Base-by-base conservation (phyloP, 148 eudicot genomes). In the Polygonum maritimum region DNA sequence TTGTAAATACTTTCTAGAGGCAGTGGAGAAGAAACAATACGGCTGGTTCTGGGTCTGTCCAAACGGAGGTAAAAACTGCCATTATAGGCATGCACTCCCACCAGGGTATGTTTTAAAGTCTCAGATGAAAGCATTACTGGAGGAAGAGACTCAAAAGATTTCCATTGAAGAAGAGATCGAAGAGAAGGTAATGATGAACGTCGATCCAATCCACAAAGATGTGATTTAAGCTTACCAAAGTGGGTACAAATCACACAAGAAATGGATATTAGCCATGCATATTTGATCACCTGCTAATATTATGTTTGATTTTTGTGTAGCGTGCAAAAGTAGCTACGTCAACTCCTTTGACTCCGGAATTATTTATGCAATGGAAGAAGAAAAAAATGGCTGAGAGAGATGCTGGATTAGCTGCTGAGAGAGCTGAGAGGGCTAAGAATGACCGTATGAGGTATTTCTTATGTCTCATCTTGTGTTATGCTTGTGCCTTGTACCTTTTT, bases 31-130 rank as follows among this genome's bases (percentile, higher is more conserved):
- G 85, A 91, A 91, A 78, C 98, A 93, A 80, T 93, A 93, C 75
- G 98, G 98, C 76, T 95, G 98, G 98, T 95, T 95, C 83, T 95
- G 98, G 98, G 84, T 57, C 52, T 93, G 98, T 83, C 98, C 98
- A 60, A 95, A 95, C 85, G 97, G 97, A 57, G 87, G 97, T 73
- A 90, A 90, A 87, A 90, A 82, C 21, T 95, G 98, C 80, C 91
- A 85, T 40, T 92, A 95, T 79, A 87, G 98, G 80, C 98, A 93
- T 83, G 98, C 98, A 13, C 98, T 93, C 74, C 98, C 98, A 44
- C 89, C 98, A 41, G 98, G 98, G 71, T 95, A 95, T 80, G 69
- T 95, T 74, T 67, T 95, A 45, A 92, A 95, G 78, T 95, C 98
- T 73, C 98, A 95, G 80, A 95, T 95, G 98, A 95, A 95, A 81